Evolutionary conservation across 1,284 basidiomycete genomes (phyloP), one percentile per base, ranked within the genome.

Genomic region (Garcileccinum viscosum): DNA sequence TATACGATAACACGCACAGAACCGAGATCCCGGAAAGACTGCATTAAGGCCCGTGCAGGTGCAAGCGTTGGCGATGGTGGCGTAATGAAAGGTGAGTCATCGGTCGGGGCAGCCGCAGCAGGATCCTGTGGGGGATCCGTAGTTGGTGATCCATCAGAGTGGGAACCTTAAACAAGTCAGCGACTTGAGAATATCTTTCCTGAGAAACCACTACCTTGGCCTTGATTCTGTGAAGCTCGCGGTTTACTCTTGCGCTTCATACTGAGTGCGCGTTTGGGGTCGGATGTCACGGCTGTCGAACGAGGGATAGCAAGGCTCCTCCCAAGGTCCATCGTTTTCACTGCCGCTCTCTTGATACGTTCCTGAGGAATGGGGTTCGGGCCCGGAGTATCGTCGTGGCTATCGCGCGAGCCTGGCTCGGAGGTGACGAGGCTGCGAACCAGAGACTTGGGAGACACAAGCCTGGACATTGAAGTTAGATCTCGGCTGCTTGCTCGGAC

Each of bases 41-140:
- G 82, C 62, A 87, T 75, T 27, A 86, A 78, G 4, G 88, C 84
- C 38, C 86, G 83, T 44, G 74, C 74, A 11, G 84, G 80, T 4
- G 75, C 72, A 58, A 85, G 77, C 14, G 86, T 84, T 15, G 92
- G 92, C 15, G 91, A 93, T 38, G 85, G 89, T 33, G 93, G 92
- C 4, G 85, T 86, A 66, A 94, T 92, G 75, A 94, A 94, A 3
- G 93, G 93, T 35, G 91, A 93, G 72, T 94, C 92, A 70, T 93
- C 90, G n/a, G 77, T 73, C 33, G 70, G 47, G 42, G 73, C 67
- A 32, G 72, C 70, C 72, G 62, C 73, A 65, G 63, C 68, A 33
- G 67, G 35, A 68, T 64, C 56, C 35, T 63, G 68, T 64, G 69
- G 33, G 56, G 63, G 63, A 78, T 72, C 37, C 59, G 69, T 44